Evolutionary conservation across 208 protist species (phyloP).

Genomic region (Tritrichomonas foetus): DNA sequence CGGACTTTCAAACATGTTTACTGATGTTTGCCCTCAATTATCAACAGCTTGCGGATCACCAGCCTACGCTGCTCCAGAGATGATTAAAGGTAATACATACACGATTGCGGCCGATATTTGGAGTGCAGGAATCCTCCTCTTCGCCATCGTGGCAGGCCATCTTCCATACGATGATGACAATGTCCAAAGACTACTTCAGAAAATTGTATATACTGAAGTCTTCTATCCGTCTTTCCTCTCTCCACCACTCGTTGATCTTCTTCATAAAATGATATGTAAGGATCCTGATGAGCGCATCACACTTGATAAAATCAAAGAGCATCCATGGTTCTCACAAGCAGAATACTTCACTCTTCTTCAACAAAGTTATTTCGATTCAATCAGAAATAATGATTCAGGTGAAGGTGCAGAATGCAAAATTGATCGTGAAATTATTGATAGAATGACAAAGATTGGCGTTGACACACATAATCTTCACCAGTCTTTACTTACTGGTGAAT

Average conservation of each 20-base stretch:
- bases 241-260: neutral
- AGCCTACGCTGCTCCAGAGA: constrained; percentile 43
- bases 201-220: neutral
- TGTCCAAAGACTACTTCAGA: neutral
- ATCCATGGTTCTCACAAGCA: constrained; percentile 42
- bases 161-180: neutral
- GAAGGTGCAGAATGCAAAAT: too few species aligned
- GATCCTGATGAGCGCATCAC: constrained; percentile 41
- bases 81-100: constrained; percentile 41
- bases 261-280: constrained; percentile 38
- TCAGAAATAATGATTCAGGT: too few species aligned
- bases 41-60: constrained; percentile 44
- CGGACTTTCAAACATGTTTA: constrained; percentile 38
- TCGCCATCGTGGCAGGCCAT: neutral
- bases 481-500: too few species aligned
- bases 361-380: too few species aligned
- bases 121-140: neutral
- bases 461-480: too few species aligned
- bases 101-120: neutral
- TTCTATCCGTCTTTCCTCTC: neutral
- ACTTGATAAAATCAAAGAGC: constrained; percentile 34
- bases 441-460: too few species aligned
- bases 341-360: too few species aligned
- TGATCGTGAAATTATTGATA: too few species aligned
- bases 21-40: constrained; percentile 8